Base-by-base conservation (phyloP, 78 protist genomes). In the Dictyostelium intermedium region DNA sequence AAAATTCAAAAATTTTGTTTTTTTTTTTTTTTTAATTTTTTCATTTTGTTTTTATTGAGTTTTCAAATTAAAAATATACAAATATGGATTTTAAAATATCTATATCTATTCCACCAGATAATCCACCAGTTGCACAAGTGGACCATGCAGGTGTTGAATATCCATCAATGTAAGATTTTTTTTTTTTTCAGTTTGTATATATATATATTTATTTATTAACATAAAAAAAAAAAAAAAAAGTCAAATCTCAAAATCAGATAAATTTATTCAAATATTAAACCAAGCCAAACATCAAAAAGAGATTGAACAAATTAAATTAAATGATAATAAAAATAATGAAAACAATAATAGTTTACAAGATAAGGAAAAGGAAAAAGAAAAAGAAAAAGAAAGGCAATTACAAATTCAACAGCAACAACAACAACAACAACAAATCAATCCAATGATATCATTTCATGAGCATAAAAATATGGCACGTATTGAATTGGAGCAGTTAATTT, bases 51-150 rank as follows among this genome's bases (percentile, higher is more conserved):
- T 60, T 60, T 20, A 60, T 23, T 63, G 16, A 25, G 23, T 63
- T 50, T 50, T 13, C 56, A 50, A 50, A 16, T 1, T 50, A 14
- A 50, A 10, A 16, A 69, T 30, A 11, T 27, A 30, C 4, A 78
- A 27, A 79, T 13, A 45, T 25, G 39, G 92, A 87, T 63, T 87
- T 87, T 78, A 87, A 78, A 50, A 87, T 87, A 37, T 78, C 92
- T 4, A 87, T 87, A 18, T 87, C 92, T 25, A 78, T 87, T n/a
- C 92, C 92, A 61, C 85, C 78, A 2, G 92, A 87, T 39, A 87
- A 87, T 63, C 92, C 92, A 43, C 92, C 84, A 7, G 80, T 78
- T 30, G 56, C 92, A 13, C 84, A 41, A 39, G 92, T 87, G 1
- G 92, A 87, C 78, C 92, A 87, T 32, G 39, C 72, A 60, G 92